Conservation (phyloP, 164 flowering plant genomes). For the Brasenia schreberi region DNA sequence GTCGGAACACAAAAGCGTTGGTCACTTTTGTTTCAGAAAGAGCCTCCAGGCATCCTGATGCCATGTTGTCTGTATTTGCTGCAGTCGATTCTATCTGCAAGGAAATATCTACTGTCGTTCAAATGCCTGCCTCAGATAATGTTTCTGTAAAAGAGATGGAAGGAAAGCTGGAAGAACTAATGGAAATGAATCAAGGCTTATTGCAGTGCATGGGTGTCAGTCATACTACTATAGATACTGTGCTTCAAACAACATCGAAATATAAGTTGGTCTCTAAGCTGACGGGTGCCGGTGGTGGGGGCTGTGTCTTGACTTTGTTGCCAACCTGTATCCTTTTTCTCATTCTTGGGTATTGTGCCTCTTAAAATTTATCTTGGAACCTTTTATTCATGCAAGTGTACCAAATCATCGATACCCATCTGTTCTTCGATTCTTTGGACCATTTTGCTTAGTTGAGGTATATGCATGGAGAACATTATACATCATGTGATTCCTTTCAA, state of each 20-base stretch:
- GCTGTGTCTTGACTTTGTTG: conserved; percentile 85
- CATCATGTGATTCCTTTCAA: too few species aligned
- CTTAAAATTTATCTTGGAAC: too few species aligned
- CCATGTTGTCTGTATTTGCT: conserved; percentile 65
- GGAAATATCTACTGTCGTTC: conserved; percentile 55
- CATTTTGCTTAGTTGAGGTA: too few species aligned
- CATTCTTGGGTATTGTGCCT: too few species aligned
- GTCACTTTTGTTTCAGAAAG: conserved; percentile 91
- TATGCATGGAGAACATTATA: too few species aligned
- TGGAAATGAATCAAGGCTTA: conserved; percentile 96
- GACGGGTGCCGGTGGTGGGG: conserved; percentile 99
- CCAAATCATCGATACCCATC: too few species aligned
- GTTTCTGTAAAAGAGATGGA: conserved; percentile 60
- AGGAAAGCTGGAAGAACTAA: conserved; percentile 68
- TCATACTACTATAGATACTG: conserved; percentile 83
- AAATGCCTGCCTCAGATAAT: conserved; percentile 47
- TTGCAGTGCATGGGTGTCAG: conserved; percentile 96
- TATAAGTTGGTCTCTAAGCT: conserved; percentile 77
- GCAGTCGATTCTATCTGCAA: conserved; percentile 89
- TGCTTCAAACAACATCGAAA: conserved; percentile 72
- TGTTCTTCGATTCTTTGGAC: too few species aligned
- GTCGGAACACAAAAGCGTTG: conserved; percentile 92
- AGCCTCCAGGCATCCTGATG: conserved; percentile 30
- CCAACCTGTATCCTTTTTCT: conserved; percentile 64
- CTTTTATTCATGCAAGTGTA: too few species aligned